phyloP scores from a whole-genome alignment of 2,329 filamentous ascomycete genomes.

The Blastomyces parvus region DNA sequence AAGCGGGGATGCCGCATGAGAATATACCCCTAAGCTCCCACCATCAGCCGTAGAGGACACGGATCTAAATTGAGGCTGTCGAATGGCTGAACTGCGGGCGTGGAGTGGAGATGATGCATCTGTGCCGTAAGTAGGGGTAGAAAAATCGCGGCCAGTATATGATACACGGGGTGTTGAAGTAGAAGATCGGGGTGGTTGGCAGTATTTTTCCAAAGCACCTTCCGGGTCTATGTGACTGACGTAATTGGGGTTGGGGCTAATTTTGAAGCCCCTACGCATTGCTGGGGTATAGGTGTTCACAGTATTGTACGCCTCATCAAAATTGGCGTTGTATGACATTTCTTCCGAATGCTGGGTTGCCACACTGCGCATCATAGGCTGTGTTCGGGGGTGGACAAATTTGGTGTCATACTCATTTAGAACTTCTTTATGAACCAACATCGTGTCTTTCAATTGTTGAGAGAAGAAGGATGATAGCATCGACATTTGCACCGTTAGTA shows the following conservation, averaged over 20 bases:
- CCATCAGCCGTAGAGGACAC: slow-evolving; percentile 46
- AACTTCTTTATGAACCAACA: slow-evolving; percentile 81
- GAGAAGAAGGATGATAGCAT: slow-evolving; percentile 64
- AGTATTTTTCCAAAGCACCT: slow-evolving; percentile 33
- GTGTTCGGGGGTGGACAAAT: slow-evolving; percentile 82
- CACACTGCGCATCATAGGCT: slow-evolving; percentile 67
- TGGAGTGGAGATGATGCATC: slow-evolving; percentile 39
- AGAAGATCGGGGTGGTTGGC: slow-evolving; percentile 36
- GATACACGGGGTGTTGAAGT: slow-evolving; percentile 16
- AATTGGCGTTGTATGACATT: slow-evolving; percentile 29
- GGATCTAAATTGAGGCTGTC: slow-evolving; percentile 46
- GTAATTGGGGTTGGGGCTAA: slow-evolving; percentile 77
- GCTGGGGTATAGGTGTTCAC: slow-evolving; percentile 56
- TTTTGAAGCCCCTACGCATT: slow-evolving; percentile 64
- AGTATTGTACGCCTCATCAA: slow-evolving; percentile 40
- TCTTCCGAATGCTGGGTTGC: slow-evolving; percentile 61
- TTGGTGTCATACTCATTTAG: slow-evolving; percentile 94
- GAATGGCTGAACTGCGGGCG: slow-evolving; percentile 38
- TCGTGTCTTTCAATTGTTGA: slow-evolving; percentile 75
- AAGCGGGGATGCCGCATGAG: slow-evolving; percentile 70
- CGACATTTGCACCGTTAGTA: slow-evolving; percentile 69
- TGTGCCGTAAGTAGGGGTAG: slow-evolving; percentile 39
- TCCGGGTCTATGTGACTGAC: slow-evolving; percentile 63
- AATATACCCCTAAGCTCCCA: slow-evolving; percentile 70
- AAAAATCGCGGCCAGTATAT: slow-evolving; percentile 25